Evolutionary conservation across 2,329 filamentous ascomycete species (phyloP).

Genomic region (Fusarium coffeatum): DNA sequence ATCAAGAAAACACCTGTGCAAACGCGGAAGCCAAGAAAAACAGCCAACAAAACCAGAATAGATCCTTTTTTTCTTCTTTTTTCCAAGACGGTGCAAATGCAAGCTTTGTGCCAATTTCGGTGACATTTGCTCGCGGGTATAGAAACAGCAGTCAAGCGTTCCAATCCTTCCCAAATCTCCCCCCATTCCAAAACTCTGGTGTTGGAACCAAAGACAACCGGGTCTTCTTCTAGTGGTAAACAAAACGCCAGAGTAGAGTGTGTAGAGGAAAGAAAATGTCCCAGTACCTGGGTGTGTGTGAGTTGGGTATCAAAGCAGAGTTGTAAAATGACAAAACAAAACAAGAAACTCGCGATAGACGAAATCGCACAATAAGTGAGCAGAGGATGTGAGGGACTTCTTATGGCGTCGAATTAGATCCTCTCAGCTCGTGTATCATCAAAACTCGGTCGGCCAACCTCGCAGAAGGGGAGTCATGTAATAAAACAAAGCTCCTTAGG

Average conservation of each 20-base stretch:
- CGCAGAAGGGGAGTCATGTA: constrained; percentile 61
- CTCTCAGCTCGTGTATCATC: constrained; percentile 58
- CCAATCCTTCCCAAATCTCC: constrained; percentile 33
- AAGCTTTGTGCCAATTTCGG: constrained; percentile 36
- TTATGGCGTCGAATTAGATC: constrained; percentile 48
- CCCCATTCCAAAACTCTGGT: constrained; percentile 18
- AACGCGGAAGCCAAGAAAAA: constrained; percentile 36
- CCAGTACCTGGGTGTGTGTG: constrained; percentile 29
- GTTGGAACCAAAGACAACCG: constrained; percentile 33
- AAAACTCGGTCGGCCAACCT: constrained; percentile 62
- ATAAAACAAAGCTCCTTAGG: constrained; percentile 58
- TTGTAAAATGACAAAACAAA: constrained; percentile 38
- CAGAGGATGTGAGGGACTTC: constrained; percentile 45
- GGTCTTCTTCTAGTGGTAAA: constrained; percentile 23
- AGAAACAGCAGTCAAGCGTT: constrained; percentile 38
- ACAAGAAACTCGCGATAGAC: constrained; percentile 27
- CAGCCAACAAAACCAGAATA: constrained; percentile 24
- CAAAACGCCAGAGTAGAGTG: constrained; percentile 44
- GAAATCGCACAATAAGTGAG: constrained; percentile 46
- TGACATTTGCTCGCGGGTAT: constrained; percentile 38
- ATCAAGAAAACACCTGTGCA: constrained; percentile 39
- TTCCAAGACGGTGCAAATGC: constrained; percentile 40
- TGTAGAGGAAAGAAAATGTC: constrained; percentile 26
- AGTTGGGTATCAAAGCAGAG: constrained; percentile 45
- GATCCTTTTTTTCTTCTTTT: constrained; percentile 41